Percentiles rank a stretch among this genome's conserved stretches.
Conservation (phyloP, 768 basidiomycete genomes). For the Lactarius quietus region DNA sequence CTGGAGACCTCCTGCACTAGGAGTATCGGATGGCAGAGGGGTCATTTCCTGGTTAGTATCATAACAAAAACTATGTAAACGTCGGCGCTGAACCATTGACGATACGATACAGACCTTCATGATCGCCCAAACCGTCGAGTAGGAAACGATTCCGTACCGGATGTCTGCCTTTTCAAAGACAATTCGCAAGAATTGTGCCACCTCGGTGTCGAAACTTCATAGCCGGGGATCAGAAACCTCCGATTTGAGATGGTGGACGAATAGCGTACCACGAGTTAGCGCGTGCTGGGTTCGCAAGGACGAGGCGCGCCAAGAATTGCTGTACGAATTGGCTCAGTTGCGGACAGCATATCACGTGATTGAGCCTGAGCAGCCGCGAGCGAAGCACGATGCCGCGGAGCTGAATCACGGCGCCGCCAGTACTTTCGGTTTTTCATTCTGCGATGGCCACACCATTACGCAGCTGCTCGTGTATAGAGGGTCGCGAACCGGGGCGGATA, state of each 20-base stretch:
- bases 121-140: conserved; percentile 11
- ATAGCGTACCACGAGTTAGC: conserved; percentile 10
- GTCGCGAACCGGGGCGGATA: conserved; percentile 8
- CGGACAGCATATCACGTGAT: conserved; percentile 13
- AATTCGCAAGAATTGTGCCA: conserved; percentile 3
- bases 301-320: conserved; percentile 11
- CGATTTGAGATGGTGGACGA: not conserved
- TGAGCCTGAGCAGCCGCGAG: conserved; percentile 9
- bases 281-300: conserved; percentile 16
- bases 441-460: not conserved
- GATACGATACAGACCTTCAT: conserved; percentile 15
- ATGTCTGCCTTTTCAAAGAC: conserved; percentile 4
- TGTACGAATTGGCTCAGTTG: conserved; percentile 14
- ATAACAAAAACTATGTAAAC: not conserved
- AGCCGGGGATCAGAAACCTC: not conserved
- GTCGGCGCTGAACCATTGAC: no score
- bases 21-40: conserved; percentile 16
- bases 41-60: conserved; percentile 12
- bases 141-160: not conserved
- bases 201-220: conserved; percentile 17
- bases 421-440: no score
- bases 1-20: conserved; percentile 13
- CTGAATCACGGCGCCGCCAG: not conserved
- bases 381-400: conserved; percentile 12
- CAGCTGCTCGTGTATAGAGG: conserved; percentile 18